These are phyloP conservation scores for Streptanthus diversifolius DNA, from an alignment of 345 rosid species.

Conservation along the genomic window DNA sequence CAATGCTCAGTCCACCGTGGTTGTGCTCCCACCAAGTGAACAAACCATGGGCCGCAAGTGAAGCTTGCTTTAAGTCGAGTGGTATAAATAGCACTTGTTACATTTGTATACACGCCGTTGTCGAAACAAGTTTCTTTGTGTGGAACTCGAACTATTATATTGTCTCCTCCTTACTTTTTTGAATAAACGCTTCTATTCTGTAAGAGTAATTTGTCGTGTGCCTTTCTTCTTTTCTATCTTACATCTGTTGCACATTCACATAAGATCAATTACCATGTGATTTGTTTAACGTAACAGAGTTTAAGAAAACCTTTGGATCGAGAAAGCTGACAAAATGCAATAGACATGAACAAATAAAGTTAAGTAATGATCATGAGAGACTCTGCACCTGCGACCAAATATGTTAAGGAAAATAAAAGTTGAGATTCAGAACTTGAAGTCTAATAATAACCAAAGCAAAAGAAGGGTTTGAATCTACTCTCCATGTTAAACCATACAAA, in stretches of 20 bases:
- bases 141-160: not conserved
- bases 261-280: too few relatives aligned
- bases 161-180: not conserved
- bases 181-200: not conserved
- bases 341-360: not conserved
- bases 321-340: not conserved
- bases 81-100: slow-evolving; percentile 25
- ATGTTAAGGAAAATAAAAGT: not conserved
- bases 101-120: slow-evolving; percentile 4
- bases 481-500: not conserved
- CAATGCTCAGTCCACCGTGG: slow-evolving; percentile 61
- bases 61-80: slow-evolving; percentile 9
- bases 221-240: not conserved
- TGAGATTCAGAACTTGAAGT: not conserved
- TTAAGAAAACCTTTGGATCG: too few relatives aligned
- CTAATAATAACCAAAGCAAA: slow-evolving; percentile 28
- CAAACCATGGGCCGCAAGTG: slow-evolving; percentile 73
- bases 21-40: slow-evolving; percentile 66
- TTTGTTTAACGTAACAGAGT: not conserved
- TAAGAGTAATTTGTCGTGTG: not conserved
- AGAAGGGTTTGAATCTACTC: not conserved
- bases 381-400: not conserved
- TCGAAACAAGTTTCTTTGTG: slow-evolving; percentile 6
- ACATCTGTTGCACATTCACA: too few relatives aligned
- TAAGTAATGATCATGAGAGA: not conserved